Evolutionary conservation across 768 basidiomycete species (phyloP), one percentile per base, ranked within the genome.

Genomic region (Rhizopogon rudus): DNA sequence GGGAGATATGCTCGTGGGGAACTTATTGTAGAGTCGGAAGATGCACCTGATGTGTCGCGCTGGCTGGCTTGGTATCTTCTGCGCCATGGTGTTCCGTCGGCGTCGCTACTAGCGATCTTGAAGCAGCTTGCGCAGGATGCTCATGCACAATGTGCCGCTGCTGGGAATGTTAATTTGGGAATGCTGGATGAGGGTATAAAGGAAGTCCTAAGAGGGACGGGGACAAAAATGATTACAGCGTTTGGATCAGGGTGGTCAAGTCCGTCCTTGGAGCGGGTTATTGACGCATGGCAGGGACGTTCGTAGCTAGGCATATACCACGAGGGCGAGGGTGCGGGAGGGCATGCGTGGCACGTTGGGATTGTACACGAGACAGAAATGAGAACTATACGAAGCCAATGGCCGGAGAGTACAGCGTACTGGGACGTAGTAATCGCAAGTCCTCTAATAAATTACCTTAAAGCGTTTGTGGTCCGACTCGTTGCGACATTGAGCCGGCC

Each of bases 171-270:
- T 13, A 68, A 77, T 45, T 50, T 68, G 31, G 56, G 51, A 9
- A 58, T 60, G n/a, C 66, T 79, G 28, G 77, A 79, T 37, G 66
- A 66, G 17, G 87, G 86, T 0, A 93, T 98, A 58, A 86, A 83
- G 61, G 89, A 95, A 64, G 92, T 97, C 8, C 66, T 97, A 57
- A 88, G 93, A 63, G 82, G 84, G 0, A 89, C 94, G 0, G 95
- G 95, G 1, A 82, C 83, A 0, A 93, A 91, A 63, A 81, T 90
- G 79, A 83, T 82, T 20, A 83, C 84, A 5, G 77, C 81, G 10
- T 67, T 87, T 25, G 87, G 84, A 3, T 80, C 83, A 0, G 88
- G 87, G 7, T 91, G 89, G 89, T 80, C 82, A n/a, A 77, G 82
- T 13, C 74, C 80, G 52, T 86, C 83, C 4, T 64, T 91, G 55